A percentile compares a stretch with the other conserved stretches of the same genome.
phyloP scores from a whole-genome alignment of 2,329 filamentous ascomycete species.

The Verticillium nonalfalfae region DNA sequence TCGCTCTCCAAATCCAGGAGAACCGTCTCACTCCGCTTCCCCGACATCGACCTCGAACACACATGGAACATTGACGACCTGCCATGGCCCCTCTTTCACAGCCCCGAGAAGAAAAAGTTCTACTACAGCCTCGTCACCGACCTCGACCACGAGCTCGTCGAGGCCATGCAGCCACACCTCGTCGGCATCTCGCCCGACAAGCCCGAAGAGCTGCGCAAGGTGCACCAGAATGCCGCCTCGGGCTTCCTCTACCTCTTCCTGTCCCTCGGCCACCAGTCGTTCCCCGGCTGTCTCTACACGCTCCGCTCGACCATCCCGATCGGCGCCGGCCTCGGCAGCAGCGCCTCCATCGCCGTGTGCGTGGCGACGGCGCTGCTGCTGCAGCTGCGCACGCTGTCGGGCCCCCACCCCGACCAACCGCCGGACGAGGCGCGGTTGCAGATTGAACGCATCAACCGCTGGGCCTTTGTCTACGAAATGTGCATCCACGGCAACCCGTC shows the following conservation, averaged over 20 bases:
- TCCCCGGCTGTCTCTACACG: slow-evolving; percentile 80
- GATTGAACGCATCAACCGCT: slow-evolving; percentile 91
- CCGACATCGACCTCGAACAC: slow-evolving; percentile 83
- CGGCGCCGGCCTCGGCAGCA: slow-evolving; percentile 84
- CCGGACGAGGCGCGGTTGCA: slow-evolving; percentile 81
- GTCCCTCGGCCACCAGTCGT: slow-evolving; percentile 73
- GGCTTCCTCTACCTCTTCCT: slow-evolving; percentile 92
- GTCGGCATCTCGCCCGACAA: slow-evolving; percentile 59
- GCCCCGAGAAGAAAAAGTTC: slow-evolving; percentile 81
- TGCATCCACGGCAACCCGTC: slow-evolving; percentile 97
- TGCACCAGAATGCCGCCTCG: slow-evolving; percentile 74
- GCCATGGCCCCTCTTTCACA: slow-evolving; percentile 78
- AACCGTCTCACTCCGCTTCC: slow-evolving; percentile 81
- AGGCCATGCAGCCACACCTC: slow-evolving; percentile 75
- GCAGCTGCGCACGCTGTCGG: slow-evolving; percentile 81
- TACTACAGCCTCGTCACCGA: slow-evolving; percentile 87
- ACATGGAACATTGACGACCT: slow-evolving; percentile 91
- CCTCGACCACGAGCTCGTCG: slow-evolving; percentile 76
- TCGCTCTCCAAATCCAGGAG: slow-evolving; percentile 87
- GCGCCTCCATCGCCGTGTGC: slow-evolving; percentile 90
- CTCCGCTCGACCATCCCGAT: slow-evolving; percentile 92
- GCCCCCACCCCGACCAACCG: slow-evolving; percentile 88
- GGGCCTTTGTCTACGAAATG: slow-evolving; percentile 96
- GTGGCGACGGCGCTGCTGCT: slow-evolving; percentile 76
- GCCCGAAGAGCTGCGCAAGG: slow-evolving; percentile 68